phyloP scores from a whole-genome alignment of 345 rosid species.

The Triadica sebifera region DNA sequence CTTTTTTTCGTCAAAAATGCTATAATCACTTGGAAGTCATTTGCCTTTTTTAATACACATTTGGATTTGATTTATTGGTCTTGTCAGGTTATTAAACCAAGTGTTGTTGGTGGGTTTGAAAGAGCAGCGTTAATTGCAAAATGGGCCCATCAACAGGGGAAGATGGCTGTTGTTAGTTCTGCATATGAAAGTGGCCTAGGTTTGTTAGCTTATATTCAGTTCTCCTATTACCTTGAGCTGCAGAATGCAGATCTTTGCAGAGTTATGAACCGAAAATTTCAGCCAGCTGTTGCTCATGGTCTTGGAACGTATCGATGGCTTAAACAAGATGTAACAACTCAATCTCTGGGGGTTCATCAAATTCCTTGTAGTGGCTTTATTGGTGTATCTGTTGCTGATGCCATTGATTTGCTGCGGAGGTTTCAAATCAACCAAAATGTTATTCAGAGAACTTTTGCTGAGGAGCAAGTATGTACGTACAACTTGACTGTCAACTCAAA shows the following conservation, averaged over 20 bases:
- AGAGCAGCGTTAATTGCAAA: constrained; percentile 67
- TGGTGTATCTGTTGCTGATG: constrained; percentile 61
- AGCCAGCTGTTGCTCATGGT: constrained; percentile 70
- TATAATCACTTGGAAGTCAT: neutral
- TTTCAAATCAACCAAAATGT: constrained; percentile 53
- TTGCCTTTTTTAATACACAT: constrained; percentile 4
- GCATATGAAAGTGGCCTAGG: constrained; percentile 84
- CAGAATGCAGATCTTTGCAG: constrained; percentile 45
- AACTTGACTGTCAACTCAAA: constrained; percentile 45
- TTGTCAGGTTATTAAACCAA: constrained; percentile 82
- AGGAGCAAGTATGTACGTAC: constrained; percentile 47
- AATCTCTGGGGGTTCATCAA: constrained; percentile 48
- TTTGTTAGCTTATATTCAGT: constrained; percentile 61
- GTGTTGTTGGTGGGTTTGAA: constrained; percentile 88
- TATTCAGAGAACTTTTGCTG: constrained; percentile 37
- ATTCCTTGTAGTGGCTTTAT: constrained; percentile 48
- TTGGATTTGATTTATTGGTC: constrained; percentile 11
- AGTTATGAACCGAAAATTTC: constrained; percentile 34
- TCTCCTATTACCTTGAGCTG: constrained; percentile 71
- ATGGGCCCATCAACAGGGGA: constrained; percentile 80
- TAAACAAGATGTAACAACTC: constrained; percentile 62
- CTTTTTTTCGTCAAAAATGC: neutral
- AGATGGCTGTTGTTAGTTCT: constrained; percentile 87
- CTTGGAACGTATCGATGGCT: constrained; percentile 93
- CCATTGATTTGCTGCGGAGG: constrained; percentile 47